phyloP scores from a whole-genome alignment of 257 asterid species.

The Jacaranda copaia region DNA sequence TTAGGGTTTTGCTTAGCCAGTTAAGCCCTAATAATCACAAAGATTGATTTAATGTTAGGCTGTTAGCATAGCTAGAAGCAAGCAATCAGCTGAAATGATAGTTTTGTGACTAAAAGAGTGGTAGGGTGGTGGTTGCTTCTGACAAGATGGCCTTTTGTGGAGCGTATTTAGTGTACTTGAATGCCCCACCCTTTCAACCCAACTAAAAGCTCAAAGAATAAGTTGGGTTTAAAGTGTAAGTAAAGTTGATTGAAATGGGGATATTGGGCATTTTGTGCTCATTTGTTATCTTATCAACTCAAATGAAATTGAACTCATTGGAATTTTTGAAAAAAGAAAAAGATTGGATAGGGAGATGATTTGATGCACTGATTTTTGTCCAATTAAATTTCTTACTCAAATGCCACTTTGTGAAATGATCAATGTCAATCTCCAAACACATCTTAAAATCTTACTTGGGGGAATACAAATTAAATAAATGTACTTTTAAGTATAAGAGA shows the following conservation, averaged over 20 bases:
- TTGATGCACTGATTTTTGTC: background rate
- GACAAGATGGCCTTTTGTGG: constrained; percentile 25
- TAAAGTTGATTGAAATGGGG: background rate
- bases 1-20: too few relatives aligned
- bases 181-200: constrained; percentile 4
- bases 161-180: constrained; percentile 16
- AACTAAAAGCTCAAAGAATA: constrained; percentile 4
- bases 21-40: too few relatives aligned
- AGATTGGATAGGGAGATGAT: background rate
- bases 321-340: background rate
- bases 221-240: background rate
- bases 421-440: too few relatives aligned
- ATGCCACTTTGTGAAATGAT: background rate
- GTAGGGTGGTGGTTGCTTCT: constrained; percentile 21
- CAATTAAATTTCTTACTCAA: background rate
- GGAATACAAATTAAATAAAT: too few relatives aligned
- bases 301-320: background rate
- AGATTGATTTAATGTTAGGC: too few relatives aligned
- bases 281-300: background rate
- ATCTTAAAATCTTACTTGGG: too few relatives aligned
- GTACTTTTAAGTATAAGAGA: too few relatives aligned
- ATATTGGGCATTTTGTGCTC: background rate
- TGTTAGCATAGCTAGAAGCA: too few relatives aligned
- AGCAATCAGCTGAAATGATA: background rate
- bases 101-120: background rate